These are phyloP conservation scores for Epipyxis sp. DNA, from an alignment of 108 stramenopile species.

Conservation along the genomic window DNA sequence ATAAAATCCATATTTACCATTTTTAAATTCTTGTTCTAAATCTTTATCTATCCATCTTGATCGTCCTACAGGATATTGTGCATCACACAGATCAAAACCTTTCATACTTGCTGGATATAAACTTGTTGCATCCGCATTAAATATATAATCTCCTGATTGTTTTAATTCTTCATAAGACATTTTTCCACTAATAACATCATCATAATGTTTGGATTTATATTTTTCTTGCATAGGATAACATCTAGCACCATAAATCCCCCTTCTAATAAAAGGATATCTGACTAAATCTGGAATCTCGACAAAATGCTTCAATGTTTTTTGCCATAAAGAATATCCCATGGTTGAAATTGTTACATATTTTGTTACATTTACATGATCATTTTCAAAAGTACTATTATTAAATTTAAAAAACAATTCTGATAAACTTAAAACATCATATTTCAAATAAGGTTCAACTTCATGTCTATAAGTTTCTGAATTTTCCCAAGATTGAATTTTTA, in stretches of 20 bases:
- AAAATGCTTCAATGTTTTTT: not conserved
- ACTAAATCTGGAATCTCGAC: not conserved
- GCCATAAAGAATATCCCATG: not conserved
- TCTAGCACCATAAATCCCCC: not conserved
- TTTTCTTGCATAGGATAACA: not conserved
- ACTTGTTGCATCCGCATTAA: slow-evolving; percentile 1
- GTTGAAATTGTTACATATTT: not conserved
- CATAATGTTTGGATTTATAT: not conserved
- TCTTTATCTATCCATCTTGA: not conserved
- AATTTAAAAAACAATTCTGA: slow-evolving; percentile 6
- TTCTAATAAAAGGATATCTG: not conserved
- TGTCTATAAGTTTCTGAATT: not conserved
- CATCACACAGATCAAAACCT: not conserved
- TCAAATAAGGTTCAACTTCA: slow-evolving; percentile 10
- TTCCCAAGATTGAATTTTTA: slow-evolving; percentile 13
- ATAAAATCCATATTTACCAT: not conserved
- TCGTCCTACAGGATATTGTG: not conserved
- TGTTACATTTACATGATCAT: not conserved
- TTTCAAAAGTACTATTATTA: not conserved
- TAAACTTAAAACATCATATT: slow-evolving; percentile 2
- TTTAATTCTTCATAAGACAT: not conserved
- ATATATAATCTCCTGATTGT: not conserved
- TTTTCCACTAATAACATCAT: slow-evolving; percentile 6
- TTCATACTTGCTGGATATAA: slow-evolving; percentile 1
- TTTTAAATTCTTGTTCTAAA: not conserved